A percentile compares a stretch with the other conserved stretches of the same genome.
These are phyloP conservation scores for Chalciporus chontae DNA, from an alignment of 768 basidiomycete species.

Conservation along the genomic window DNA sequence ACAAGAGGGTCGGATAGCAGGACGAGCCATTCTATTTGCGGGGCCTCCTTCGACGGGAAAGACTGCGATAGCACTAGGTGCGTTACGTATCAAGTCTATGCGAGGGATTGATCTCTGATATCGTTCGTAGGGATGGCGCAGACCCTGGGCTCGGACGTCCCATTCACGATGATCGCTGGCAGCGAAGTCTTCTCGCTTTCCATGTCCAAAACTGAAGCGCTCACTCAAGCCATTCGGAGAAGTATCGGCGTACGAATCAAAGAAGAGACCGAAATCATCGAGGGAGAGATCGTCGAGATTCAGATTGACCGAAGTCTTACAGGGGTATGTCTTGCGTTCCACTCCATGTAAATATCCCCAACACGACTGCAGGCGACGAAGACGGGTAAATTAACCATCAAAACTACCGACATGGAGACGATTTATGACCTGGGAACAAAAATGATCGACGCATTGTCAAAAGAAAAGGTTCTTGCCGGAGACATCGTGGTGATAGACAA, in stretches of 20 bases:
- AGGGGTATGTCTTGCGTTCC: conserved; percentile 54
- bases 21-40: conserved; percentile 94
- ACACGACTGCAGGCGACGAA: conserved; percentile 74
- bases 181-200: conserved; percentile 98
- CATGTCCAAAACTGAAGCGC: conserved; percentile 97
- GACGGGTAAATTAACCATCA: conserved; percentile 95
- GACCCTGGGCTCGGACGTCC: conserved; percentile 88
- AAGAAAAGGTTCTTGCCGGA: conserved; percentile 94
- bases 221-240: conserved; percentile 93
- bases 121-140: conserved; percentile 82
- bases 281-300: conserved; percentile 98
- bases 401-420: conserved; percentile 99
- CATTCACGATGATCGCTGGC: conserved; percentile 96
- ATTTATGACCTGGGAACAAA: conserved; percentile 98
- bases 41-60: conserved; percentile 97
- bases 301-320: conserved; percentile 97
- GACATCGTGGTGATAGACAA: conserved; percentile 98
- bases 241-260: conserved; percentile 97
- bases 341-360: neutral
- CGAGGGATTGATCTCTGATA: neutral
- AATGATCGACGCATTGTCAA: conserved; percentile 97
- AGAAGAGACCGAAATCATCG: conserved; percentile 96
- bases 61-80: conserved; percentile 97
- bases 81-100: conserved; percentile 6
- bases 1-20: conserved; percentile 92